Percentiles rank a stretch among this genome's conserved stretches.
These are phyloP conservation scores for Tulasnella sp. DNA, from an alignment of 768 basidiomycete genomes.

Conservation along the genomic window DNA sequence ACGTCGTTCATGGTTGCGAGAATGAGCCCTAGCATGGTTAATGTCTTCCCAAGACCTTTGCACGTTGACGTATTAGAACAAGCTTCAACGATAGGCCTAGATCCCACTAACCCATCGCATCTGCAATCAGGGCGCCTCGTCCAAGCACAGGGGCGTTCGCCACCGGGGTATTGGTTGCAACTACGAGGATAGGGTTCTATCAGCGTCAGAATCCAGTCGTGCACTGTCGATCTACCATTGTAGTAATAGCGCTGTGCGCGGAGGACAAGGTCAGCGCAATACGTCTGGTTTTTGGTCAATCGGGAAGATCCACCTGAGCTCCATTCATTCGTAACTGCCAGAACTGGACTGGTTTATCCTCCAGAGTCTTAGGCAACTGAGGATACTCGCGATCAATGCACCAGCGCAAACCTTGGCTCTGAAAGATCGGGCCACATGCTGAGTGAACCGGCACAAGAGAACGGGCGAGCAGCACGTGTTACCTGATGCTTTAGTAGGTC, in stretches of 20 bases:
- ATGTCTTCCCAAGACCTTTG: slow-evolving; percentile 61
- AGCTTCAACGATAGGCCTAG: neutral
- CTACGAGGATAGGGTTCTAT: slow-evolving; percentile 27
- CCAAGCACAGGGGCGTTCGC: slow-evolving; percentile 53
- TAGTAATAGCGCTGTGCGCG: slow-evolving; percentile 47
- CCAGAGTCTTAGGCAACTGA: slow-evolving; percentile 49
- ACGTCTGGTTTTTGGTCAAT: neutral
- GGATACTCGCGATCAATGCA: slow-evolving; percentile 76
- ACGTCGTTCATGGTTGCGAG: slow-evolving; percentile 64
- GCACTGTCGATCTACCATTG: slow-evolving; percentile 40
- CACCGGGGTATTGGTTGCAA: slow-evolving; percentile 77
- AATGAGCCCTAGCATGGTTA: slow-evolving; percentile 76
- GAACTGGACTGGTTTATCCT: slow-evolving; percentile 75
- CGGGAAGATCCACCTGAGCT: slow-evolving; percentile 37
- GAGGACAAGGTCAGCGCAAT: slow-evolving; percentile 2
- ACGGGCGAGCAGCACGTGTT: no score
- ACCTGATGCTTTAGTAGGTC: slow-evolving; percentile 81
- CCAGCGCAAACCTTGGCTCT: slow-evolving; percentile 84
- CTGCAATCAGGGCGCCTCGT: slow-evolving; percentile 77
- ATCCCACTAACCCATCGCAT: slow-evolving; percentile 66
- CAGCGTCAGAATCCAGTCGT: neutral
- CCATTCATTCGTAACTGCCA: slow-evolving; percentile 62
- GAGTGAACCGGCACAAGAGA: no score
- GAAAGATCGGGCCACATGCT: slow-evolving; percentile 3
- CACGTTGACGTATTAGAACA: slow-evolving; percentile 21